Evolutionary conservation across 2,329 filamentous ascomycete species (phyloP).

Genomic region (Ceratocystis eucalypticola): DNA sequence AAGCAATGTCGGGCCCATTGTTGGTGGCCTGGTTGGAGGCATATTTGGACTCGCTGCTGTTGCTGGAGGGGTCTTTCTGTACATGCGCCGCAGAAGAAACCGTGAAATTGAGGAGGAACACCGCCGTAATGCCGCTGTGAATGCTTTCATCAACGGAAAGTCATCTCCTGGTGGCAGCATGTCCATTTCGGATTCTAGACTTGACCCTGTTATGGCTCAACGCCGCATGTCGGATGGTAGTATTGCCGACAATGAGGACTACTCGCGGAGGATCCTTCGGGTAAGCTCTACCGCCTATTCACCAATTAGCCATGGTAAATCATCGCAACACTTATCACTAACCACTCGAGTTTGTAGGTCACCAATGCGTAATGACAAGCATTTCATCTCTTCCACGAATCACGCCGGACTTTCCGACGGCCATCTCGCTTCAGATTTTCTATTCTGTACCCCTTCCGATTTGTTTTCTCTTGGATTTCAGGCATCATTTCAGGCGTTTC

Average conservation of each 20-base stretch:
- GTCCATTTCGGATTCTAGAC: slow-evolving; percentile 67
- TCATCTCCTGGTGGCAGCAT: slow-evolving; percentile 50
- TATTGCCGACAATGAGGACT: slow-evolving; percentile 94
- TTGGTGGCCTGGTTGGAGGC: slow-evolving; percentile 75
- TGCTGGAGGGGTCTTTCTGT: slow-evolving; percentile 57
- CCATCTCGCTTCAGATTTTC: slow-evolving; percentile 1
- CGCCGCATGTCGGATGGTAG: slow-evolving; percentile 84
- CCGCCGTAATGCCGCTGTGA: slow-evolving; percentile 65
- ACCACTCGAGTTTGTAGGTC: slow-evolving; percentile 29
- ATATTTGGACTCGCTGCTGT: slow-evolving; percentile 56
- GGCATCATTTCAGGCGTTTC: slow-evolving; percentile 19
- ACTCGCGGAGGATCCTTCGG: slow-evolving; percentile 89
- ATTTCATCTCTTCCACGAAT: slow-evolving; percentile 12
- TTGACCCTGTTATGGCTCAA: slow-evolving; percentile 75
- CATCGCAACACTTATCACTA: not conserved
- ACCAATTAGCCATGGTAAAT: not conserved
- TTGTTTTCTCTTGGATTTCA: slow-evolving; percentile 12
- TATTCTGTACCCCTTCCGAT: slow-evolving; percentile 19
- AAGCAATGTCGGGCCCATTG: slow-evolving; percentile 69
- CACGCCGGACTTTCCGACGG: slow-evolving; percentile 12
- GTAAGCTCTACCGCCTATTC: slow-evolving; percentile 38
- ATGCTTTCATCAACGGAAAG: slow-evolving; percentile 55
- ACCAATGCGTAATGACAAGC: slow-evolving; percentile 40
- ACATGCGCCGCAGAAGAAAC: slow-evolving; percentile 61
- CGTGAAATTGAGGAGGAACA: slow-evolving; percentile 72